Evolutionary conservation across 1,139 yeast genomes (phyloP), one percentile per base, ranked within the genome.

Genomic region (Taphrina populina): DNA sequence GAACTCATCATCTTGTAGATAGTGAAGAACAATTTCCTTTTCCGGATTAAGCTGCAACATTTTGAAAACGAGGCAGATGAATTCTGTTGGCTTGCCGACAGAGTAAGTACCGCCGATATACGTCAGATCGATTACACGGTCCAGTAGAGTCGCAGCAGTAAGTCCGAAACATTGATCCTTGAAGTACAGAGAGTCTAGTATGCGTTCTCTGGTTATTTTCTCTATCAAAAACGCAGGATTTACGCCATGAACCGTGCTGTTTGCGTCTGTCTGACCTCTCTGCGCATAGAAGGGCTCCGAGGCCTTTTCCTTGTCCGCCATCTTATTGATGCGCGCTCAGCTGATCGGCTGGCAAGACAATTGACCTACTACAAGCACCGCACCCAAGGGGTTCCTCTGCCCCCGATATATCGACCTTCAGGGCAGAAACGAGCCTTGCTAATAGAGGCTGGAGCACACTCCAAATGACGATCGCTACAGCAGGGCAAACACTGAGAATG

Each of bases 181-280:
- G 78, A 84, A 84, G 67, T 83, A 85, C 4, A 81, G 64, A 1
- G 85, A 79, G 62, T 83, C 90, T 52, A 78, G 77, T 7, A 84
- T 81, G 34, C 86, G 71, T 62, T 84, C 88, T 53, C 88, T 71
- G 26, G 82, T 71, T 59, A 85, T 84, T 58, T 84, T 82, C 64
- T 84, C 92, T 4, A 84, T 71, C 37, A 82, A 68, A 11, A 57
- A 41, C 59, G 54, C 54, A 7, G 54, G 54, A 32, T 49, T 49
- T 32, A 49, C 54, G 36, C 54, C 54, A 30, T 49, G 54, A 7
- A 49, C 36, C 20, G 54, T 37, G 19, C 40, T 24, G 37, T 49
- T 41, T 23, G 45, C 46, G 6, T 30, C 37, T 17, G 54, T 33
- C 17, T 49, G 54, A 2, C 54, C 54, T 29, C 54, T 23, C 23